Evolutionary conservation across 2,329 filamentous ascomycete genomes (phyloP), one percentile per base, ranked within the genome.

Genomic region (Aschersonia sp.): DNA sequence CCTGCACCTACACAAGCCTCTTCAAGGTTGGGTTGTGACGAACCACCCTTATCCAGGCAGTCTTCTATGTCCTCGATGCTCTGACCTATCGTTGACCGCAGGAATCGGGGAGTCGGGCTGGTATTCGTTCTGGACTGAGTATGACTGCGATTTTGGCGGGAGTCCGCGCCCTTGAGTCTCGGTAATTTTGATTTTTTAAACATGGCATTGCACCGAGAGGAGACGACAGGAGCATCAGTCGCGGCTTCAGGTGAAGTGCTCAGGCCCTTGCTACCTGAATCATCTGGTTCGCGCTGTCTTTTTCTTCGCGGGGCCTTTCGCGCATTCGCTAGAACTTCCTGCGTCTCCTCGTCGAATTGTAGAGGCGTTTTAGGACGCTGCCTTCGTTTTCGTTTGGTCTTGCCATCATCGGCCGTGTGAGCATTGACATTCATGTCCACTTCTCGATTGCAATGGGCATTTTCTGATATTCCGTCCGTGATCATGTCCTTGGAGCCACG

Each of bases 301-400:
- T 42, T 42, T 42, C 20, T 42, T 28, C 10, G 20, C 20, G 6
- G 10, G 2, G n/a, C 6, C 9, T 42, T 28, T 28, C 4, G 6
- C n/a, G 9, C 10, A 5, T 9, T 6, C 7, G 47, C 46, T 4
- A 53, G 56, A 2, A 62, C 50, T 5, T 56, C 49, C 4, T 60
- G 55, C 3, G 58, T 65, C 1, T 43, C 10, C 5, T 58, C 54
- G 46, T 66, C 56, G 7, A 66, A 63, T 4, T 56, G 48, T 2
- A 66, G 47, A 1, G 64, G 59, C 1, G 58, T 48, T 44, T 66
- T 66, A 1, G 61, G 54, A 35, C 59, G 53, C 48, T 65, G 64
- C 45, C 54, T 61, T 6, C 54, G 52, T 31, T 54, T 62, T 45
- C 47, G 57, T n/a, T 50, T 50, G 2, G 12, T 10, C 4, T 31